Base-by-base conservation (phyloP, 495 filamentous ascomycete species). In the Chaetomium fimeti region DNA sequence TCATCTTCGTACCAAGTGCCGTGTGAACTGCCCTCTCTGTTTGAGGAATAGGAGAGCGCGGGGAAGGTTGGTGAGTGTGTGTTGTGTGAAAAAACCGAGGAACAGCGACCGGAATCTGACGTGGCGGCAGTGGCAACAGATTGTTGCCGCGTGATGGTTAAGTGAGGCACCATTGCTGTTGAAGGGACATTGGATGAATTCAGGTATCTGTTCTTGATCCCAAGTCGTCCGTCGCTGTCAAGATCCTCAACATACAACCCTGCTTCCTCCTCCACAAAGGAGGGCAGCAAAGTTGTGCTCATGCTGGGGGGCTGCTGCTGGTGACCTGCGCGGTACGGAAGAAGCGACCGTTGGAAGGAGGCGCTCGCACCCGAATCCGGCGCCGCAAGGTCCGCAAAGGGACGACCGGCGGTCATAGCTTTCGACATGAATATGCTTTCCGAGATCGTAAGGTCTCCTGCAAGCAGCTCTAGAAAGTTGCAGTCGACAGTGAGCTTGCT, bases 391-490 rank as follows among this genome's bases (percentile, higher is more conserved):
- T 60, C 62, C 15, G 66, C 69, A 22, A 66, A 69, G 1, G 78
- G 80, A 15, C 70, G 63, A 15, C 78, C 78, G 24, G 78, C 76
- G 12, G 79, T 78, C 70, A 81, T 73, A 48, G 70, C 74, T 64
- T 67, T 78, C 12, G 74, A 72, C n/a, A 65, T 71, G 60, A 79
- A 81, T 53, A 76, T 65, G 15, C 69, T 65, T 49, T 68, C 62
- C 40, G 79, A 80, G 12, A 61, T 48, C 64, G 78, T 74, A 49
- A 81, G 72, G 55, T 81, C 77, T 53, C 70, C 67, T 15, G 72
- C 78, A 18, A 82, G 72, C 57, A 81, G 65, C 68, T 82, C 80
- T 24, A 79, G 74, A 27, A 82, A 66, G 68, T 77, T 81, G 66
- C 68, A 72, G 53, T 69, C 73, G 54, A 74, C 67, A 11, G 69